Evolutionary conservation across 768 basidiomycete species (phyloP).

Genomic region (Inosperma sp.): DNA sequence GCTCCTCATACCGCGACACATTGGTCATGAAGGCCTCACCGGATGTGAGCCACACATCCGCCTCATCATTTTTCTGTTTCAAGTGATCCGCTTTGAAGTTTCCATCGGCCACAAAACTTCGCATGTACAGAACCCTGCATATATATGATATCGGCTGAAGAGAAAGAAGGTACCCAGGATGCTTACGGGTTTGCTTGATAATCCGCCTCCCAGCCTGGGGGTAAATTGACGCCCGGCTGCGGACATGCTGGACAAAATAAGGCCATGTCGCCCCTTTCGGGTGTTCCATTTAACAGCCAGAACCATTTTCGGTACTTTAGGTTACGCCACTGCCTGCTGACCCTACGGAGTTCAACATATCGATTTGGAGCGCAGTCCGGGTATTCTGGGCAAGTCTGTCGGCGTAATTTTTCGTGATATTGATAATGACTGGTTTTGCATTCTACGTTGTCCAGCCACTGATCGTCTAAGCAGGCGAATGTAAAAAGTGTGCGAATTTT

Average conservation of each 20-base stretch:
- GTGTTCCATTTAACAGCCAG: not conserved
- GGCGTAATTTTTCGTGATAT: conserved; percentile 15
- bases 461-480: conserved; percentile 12
- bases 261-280: conserved; percentile 9
- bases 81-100: conserved; percentile 27
- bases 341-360: conserved; percentile 15
- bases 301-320: conserved; percentile 14
- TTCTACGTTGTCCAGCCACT: conserved; percentile 15
- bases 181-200: not conserved
- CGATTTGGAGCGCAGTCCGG: conserved; percentile 13
- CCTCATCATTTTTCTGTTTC: conserved; percentile 19
- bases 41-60: conserved; percentile 24
- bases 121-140: conserved; percentile 12
- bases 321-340: conserved; percentile 14
- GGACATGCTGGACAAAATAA: conserved; percentile 22
- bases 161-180: not conserved
- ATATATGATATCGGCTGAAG: not conserved
- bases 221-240: conserved; percentile 22
- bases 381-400: conserved; percentile 14
- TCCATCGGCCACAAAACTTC: conserved; percentile 21
- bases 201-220: conserved; percentile 14
- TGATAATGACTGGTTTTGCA: conserved; percentile 18
- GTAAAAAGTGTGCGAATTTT: conserved; percentile 17
- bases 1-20: conserved; percentile 16
- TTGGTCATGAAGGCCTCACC: conserved; percentile 26